These are phyloP conservation scores for Ceratocystis albifundus DNA, from an alignment of 2,329 filamentous ascomycete genomes.

Conservation along the genomic window DNA sequence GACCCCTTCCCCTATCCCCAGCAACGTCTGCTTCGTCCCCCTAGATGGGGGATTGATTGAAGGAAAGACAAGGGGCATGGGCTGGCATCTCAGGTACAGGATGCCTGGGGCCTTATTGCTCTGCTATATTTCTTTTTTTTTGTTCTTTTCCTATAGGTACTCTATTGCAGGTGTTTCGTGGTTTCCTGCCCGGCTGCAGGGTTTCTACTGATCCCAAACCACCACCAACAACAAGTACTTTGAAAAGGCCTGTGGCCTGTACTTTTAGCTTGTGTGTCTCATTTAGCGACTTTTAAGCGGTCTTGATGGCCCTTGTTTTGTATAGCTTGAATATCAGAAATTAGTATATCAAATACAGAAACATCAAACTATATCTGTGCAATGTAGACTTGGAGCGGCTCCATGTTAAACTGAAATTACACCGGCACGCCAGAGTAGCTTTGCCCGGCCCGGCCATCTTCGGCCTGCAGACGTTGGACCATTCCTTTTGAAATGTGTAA, in stretches of 20 bases:
- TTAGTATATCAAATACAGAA: neutral
- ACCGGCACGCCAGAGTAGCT: neutral
- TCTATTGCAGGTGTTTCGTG: neutral
- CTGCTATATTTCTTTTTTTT: neutral
- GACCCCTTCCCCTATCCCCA: neutral
- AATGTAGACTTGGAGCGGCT: neutral
- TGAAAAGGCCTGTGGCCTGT: neutral
- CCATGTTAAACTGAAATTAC: neutral
- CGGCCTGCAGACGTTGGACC: slow-evolving; percentile 25
- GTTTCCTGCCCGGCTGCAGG: slow-evolving; percentile 13
- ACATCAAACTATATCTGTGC: neutral
- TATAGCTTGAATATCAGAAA: slow-evolving; percentile 13
- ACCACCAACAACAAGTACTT: neutral
- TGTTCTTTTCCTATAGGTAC: slow-evolving; percentile 10
- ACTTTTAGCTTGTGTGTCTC: neutral
- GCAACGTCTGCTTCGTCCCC: too few species aligned
- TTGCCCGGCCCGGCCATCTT: neutral
- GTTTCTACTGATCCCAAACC: neutral
- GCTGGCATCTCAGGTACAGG: neutral
- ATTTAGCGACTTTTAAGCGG: neutral
- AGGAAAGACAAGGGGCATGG: neutral
- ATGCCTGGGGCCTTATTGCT: neutral
- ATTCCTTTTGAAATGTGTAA: slow-evolving; percentile 53
- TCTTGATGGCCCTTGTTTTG: slow-evolving; percentile 2
- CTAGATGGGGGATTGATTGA: too few species aligned